A percentile compares a stretch with the other conserved stretches of the same genome.
Conservation (phyloP, 768 basidiomycete genomes). For the Suillus subluteus region DNA sequence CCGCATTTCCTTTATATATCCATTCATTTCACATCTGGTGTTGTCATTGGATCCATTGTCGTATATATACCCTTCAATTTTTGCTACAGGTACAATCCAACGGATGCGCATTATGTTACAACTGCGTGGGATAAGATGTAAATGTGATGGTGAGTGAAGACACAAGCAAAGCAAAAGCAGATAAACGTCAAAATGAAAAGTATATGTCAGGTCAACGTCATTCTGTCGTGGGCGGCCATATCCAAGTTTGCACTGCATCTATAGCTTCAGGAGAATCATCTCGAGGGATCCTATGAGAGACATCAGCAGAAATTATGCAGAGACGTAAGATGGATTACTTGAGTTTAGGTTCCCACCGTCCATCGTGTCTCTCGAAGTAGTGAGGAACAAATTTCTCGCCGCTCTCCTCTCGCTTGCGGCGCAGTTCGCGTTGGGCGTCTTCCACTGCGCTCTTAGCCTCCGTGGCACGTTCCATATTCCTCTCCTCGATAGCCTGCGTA, state of each 20-base stretch:
- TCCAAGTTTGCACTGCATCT: constrained; percentile 74
- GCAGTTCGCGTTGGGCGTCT: constrained; percentile 85
- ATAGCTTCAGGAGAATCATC: constrained; percentile 69
- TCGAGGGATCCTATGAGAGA: constrained; percentile 58
- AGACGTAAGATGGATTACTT: constrained; percentile 44
- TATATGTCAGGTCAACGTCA: not conserved
- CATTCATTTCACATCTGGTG: constrained; percentile 1
- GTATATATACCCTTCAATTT: constrained; percentile 39
- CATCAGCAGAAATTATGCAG: constrained; percentile 12
- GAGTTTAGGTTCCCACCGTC: constrained; percentile 84
- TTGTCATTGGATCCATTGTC: constrained; percentile 15
- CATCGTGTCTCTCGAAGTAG: constrained; percentile 80
- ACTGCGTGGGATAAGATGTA: constrained; percentile 22
- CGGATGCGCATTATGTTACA: constrained; percentile 39
- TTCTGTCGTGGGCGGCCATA: constrained; percentile 51
- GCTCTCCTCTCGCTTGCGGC: constrained; percentile 72
- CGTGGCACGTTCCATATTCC: constrained; percentile 95
- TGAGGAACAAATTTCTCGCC: constrained; percentile 71
- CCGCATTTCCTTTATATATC: constrained; percentile 6
- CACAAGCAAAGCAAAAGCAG: constrained; percentile 3
- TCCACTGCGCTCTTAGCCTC: constrained; percentile 89
- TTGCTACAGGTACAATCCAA: constrained; percentile 44
- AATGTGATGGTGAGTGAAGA: constrained; percentile 14
- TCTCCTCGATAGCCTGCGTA: constrained; percentile 81
- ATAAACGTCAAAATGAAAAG: constrained; percentile 9